Evolutionary conservation across 441 rosid genomes (phyloP).

Genomic region (Jatropha multifida): DNA sequence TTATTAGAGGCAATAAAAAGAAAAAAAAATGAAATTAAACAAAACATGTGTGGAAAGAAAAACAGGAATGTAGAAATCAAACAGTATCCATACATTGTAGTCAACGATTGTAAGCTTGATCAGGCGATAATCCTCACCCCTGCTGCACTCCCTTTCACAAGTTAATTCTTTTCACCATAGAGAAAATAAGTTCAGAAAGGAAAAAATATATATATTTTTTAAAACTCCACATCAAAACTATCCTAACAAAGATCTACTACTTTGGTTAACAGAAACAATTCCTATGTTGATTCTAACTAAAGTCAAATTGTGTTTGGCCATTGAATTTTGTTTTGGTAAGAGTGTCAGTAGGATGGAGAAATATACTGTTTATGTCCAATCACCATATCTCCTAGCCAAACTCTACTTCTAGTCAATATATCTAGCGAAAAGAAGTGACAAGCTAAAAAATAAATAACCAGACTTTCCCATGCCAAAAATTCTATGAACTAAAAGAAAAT

Average conservation of each 20-base stretch:
- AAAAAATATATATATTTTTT: background rate
- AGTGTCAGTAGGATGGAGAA: background rate
- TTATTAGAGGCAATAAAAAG: conserved; percentile 7
- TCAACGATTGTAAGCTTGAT: conserved; percentile 79
- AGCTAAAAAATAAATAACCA: background rate
- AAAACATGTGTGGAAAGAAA: background rate
- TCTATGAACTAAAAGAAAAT: background rate
- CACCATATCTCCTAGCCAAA: background rate
- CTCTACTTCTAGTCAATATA: background rate
- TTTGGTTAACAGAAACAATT: background rate
- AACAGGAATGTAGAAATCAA: background rate
- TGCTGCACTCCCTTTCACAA: conserved; percentile 93
- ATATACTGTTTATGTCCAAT: background rate
- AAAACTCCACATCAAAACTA: background rate
- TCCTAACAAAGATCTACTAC: background rate
- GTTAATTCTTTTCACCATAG: conserved; percentile 51
- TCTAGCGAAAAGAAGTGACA: background rate
- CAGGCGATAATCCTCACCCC: conserved; percentile 88
- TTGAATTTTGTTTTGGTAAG: background rate
- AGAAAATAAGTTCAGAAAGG: conserved; percentile 1
- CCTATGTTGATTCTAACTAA: background rate
- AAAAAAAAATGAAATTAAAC: background rate
- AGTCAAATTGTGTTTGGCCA: background rate
- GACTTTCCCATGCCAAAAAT: background rate
- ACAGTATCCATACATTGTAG: conserved; percentile 47